Base-by-base conservation (phyloP, 2,329 filamentous ascomycete species). In the Colletotrichum sojae region DNA sequence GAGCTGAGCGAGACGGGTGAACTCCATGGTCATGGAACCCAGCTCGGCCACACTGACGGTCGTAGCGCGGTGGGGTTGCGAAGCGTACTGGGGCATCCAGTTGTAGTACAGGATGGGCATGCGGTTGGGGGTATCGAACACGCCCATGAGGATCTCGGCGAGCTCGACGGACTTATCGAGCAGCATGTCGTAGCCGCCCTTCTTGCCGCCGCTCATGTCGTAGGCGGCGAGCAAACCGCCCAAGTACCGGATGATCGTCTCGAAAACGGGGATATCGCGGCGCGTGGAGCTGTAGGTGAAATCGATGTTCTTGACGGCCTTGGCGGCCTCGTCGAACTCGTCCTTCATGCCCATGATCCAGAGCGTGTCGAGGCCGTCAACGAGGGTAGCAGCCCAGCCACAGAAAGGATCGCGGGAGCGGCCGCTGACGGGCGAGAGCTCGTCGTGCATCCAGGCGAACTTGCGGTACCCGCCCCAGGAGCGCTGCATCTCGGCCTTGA, bases 121-220 rank as follows among this genome's bases (percentile, higher is more conserved):
- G 73, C 94, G 90, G 78, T 98, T 98, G 1, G 95, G 95, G 0
- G 95, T 98, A 79, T 97, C 94, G 75, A 97, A 97, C 4, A 92
- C 88, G 61, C 91, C 90, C 83, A 95, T 94, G 39, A 97, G 83
- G 69, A 97, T 87, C 74, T 95, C 92, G 46, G 90, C 94, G 27
- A 96, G 87, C 79, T 95, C 91, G 43, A 91, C 85, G 1, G 94
- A 93, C 80, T 97, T 96, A 62, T 91, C 88, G 39, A 97, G 84
- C 12, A 97, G 84, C 25, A 92, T 84, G 20, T 86, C 81, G 75
- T 97, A 92, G 15, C 82, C 75, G 45, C 85, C 84, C 8, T 80
- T 75, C 45, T 80, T 74, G 6, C 88, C 89, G 18, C 88, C 92
- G 60, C 92, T 95, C 64, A 98, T 86, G 81, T 98, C 95, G 77